phyloP scores from a whole-genome alignment of 1,284 basidiomycete species.

The Marasmius oreades region DNA sequence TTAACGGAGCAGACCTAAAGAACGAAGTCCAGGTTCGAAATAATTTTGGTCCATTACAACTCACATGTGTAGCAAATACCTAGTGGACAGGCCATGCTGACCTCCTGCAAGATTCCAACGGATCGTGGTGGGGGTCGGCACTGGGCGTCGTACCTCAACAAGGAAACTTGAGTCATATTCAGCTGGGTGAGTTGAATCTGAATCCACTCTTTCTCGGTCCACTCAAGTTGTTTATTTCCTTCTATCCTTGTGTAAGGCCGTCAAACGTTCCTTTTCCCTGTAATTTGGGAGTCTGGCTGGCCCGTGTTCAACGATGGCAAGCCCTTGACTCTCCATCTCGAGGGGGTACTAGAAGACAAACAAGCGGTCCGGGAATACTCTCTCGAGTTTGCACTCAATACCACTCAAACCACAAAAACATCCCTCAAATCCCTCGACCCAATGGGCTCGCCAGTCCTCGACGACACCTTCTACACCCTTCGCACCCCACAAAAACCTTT shows the following conservation, averaged over 20 bases:
- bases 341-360: slow-evolving; percentile 25
- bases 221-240: not conserved
- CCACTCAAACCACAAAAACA: not conserved
- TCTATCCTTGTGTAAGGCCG: slow-evolving; percentile 26
- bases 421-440: not conserved
- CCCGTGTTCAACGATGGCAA: slow-evolving; percentile 32
- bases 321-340: slow-evolving; percentile 27
- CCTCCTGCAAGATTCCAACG: slow-evolving; percentile 32
- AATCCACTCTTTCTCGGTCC: not conserved
- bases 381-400: slow-evolving; percentile 22
- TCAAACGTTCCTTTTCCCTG: slow-evolving; percentile 40
- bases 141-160: slow-evolving; percentile 37
- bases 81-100: slow-evolving; percentile 41
- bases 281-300: slow-evolving; percentile 37
- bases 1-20: slow-evolving; percentile 30
- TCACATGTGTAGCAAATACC: slow-evolving; percentile 17
- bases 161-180: slow-evolving; percentile 31
- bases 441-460: slow-evolving; percentile 14
- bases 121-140: slow-evolving; percentile 42
- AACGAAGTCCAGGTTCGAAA: slow-evolving; percentile 9
- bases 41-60: slow-evolving; percentile 8
- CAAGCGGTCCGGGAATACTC: slow-evolving; percentile 22
- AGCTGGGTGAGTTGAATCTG: slow-evolving; percentile 23
- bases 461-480: slow-evolving; percentile 31
- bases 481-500: slow-evolving; percentile 33